phyloP scores from a whole-genome alignment of 2,329 filamentous ascomycete species.

The Pochonia chlamydosporia region DNA sequence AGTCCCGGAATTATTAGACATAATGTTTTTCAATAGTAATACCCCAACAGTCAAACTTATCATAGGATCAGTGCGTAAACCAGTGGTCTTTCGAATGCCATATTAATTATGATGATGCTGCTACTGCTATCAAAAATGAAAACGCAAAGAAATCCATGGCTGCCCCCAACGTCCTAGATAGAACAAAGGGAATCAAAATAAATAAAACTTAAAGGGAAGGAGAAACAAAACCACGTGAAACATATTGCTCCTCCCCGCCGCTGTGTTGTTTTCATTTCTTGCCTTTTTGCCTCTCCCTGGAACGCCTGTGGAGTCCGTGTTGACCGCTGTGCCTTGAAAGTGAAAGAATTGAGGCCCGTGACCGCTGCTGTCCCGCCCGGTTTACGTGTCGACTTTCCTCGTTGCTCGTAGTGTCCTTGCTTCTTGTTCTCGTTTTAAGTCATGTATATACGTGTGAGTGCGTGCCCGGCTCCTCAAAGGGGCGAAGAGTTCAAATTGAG shows the following conservation, averaged over 20 bases:
- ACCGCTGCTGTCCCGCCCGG: background rate
- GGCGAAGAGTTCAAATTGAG: background rate
- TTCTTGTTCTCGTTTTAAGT: background rate
- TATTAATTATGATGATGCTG: background rate
- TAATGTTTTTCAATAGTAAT: background rate
- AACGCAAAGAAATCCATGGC: slow-evolving; percentile 1
- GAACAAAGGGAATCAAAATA: slow-evolving; percentile 2
- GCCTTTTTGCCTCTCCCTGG: slow-evolving; percentile 13
- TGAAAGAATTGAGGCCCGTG: background rate
- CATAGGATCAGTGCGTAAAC: background rate
- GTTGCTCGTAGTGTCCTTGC: background rate
- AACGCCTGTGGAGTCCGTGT: slow-evolving; percentile 15
- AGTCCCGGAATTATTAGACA: background rate
- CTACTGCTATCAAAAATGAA: background rate
- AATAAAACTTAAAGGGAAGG: slow-evolving; percentile 10
- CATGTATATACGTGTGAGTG: background rate
- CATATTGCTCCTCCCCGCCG: background rate
- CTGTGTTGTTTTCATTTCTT: background rate
- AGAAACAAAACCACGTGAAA: background rate
- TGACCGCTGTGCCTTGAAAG: no score
- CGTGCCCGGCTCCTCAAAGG: background rate
- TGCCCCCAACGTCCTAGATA: slow-evolving; percentile 11
- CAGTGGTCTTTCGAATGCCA: background rate
- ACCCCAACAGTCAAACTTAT: background rate
- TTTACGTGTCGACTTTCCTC: background rate